These are phyloP conservation scores for Microsporum ferrugineum DNA, from an alignment of 2,329 filamentous ascomycete species.

Conservation along the genomic window DNA sequence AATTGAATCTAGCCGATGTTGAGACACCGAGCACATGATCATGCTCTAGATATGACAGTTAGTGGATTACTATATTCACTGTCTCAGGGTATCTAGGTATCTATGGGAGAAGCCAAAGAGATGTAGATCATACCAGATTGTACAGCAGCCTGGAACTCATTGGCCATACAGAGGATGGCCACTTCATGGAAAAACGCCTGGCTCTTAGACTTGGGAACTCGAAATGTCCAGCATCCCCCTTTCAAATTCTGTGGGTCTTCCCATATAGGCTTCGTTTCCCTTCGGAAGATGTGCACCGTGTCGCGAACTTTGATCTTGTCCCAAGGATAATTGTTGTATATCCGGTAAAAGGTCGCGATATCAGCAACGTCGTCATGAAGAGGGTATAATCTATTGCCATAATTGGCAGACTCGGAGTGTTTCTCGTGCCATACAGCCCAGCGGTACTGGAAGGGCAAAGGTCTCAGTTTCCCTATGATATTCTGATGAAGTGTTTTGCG, in stretches of 20 bases:
- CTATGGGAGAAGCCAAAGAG: background rate
- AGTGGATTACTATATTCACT: background rate
- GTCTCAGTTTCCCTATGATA: slow-evolving; percentile 36
- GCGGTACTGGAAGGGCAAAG: slow-evolving; percentile 37
- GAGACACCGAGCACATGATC: slow-evolving; percentile 81
- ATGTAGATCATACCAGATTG: slow-evolving; percentile 55
- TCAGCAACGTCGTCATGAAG: slow-evolving; percentile 33
- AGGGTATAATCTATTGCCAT: slow-evolving; percentile 27
- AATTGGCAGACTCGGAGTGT: slow-evolving; percentile 21
- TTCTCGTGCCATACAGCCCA: slow-evolving; percentile 41
- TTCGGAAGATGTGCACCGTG: slow-evolving; percentile 68
- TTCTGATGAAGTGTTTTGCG: slow-evolving; percentile 33
- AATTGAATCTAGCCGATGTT: slow-evolving; percentile 78
- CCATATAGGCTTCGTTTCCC: slow-evolving; percentile 65
- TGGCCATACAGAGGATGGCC: slow-evolving; percentile 26
- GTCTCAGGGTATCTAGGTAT: background rate
- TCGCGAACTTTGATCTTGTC: slow-evolving; percentile 65
- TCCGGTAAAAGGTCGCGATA: slow-evolving; percentile 55
- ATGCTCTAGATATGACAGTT: slow-evolving; percentile 44
- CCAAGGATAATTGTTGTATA: slow-evolving; percentile 70
- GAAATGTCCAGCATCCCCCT: slow-evolving; percentile 87
- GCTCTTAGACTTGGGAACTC: slow-evolving; percentile 62
- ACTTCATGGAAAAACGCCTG: slow-evolving; percentile 39
- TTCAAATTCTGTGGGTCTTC: slow-evolving; percentile 76
- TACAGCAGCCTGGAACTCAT: slow-evolving; percentile 50